These are phyloP conservation scores for Huntiella savannae DNA, from an alignment of 2,329 filamentous ascomycete species.

Conservation along the genomic window DNA sequence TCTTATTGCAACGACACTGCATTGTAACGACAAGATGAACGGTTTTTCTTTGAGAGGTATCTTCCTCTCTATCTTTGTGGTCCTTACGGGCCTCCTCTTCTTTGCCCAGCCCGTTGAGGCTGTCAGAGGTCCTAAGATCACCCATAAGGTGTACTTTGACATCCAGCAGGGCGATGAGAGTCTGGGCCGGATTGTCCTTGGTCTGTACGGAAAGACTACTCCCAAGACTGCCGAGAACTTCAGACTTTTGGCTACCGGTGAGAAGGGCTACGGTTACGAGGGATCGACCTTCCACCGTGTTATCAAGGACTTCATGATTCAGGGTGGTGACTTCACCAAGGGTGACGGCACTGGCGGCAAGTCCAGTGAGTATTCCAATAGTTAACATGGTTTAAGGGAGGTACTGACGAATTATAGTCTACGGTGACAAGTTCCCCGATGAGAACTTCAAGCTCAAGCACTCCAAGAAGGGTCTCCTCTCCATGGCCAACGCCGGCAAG, in stretches of 20 bases:
- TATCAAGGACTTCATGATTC: constrained; percentile 83
- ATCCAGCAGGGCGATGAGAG: constrained; percentile 56
- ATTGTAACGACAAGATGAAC: constrained; percentile 32
- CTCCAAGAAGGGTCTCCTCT: constrained; percentile 64
- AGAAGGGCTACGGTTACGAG: constrained; percentile 73
- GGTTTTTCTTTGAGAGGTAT: constrained; percentile 48
- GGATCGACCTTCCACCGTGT: constrained; percentile 75
- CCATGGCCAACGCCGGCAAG: constrained; percentile 70
- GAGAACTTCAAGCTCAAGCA: constrained; percentile 96
- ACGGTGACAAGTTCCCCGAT: constrained; percentile 65
- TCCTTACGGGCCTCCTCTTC: constrained; percentile 56
- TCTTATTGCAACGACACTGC: constrained; percentile 12
- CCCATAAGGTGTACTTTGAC: constrained; percentile 85
- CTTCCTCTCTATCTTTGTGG: constrained; percentile 52
- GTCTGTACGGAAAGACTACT: constrained; percentile 73
- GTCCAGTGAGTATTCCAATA: constrained; percentile 40
- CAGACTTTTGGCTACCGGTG: constrained; percentile 63
- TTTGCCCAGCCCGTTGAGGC: constrained; percentile 58
- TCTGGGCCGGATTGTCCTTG: constrained; percentile 58
- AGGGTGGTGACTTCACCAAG: constrained; percentile 75
- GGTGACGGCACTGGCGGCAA: constrained; percentile 70
- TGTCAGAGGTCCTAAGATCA: constrained; percentile 82
- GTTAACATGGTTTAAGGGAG: background rate
- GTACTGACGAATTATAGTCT: constrained; percentile 32
- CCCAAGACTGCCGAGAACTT: constrained; percentile 60